Percentiles rank a stretch among this genome's conserved stretches.
phyloP scores from a whole-genome alignment of 768 basidiomycete species.

The Podaxis rugospora region DNA sequence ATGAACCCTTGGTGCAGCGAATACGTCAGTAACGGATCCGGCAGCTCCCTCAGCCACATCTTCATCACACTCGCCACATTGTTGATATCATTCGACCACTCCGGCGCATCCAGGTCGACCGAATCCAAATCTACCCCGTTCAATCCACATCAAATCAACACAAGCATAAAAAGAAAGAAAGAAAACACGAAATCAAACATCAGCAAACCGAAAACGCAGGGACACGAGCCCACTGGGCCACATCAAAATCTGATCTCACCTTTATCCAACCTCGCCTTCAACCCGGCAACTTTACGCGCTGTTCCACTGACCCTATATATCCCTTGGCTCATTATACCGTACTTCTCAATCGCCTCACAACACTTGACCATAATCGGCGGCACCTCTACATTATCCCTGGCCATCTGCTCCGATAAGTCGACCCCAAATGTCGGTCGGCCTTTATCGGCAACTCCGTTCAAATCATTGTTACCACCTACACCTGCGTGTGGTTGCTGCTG shows the following conservation, averaged over 20 bases:
- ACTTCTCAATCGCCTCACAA: slow-evolving; percentile 85
- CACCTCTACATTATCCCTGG: slow-evolving; percentile 85
- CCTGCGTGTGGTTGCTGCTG: background rate
- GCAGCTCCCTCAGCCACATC: slow-evolving; percentile 93
- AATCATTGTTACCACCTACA: slow-evolving; percentile 17
- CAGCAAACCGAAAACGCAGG: no score
- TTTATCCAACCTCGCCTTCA: slow-evolving; percentile 83
- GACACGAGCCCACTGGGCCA: no score
- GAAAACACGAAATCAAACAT: background rate
- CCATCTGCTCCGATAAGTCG: slow-evolving; percentile 89
- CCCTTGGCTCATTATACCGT: slow-evolving; percentile 80
- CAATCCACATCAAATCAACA: background rate
- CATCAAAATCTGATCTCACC: slow-evolving; percentile 37
- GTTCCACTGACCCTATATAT: slow-evolving; percentile 94
- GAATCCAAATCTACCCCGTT: slow-evolving; percentile 64
- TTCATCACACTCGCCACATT: slow-evolving; percentile 93
- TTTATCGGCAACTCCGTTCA: slow-evolving; percentile 46
- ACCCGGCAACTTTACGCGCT: slow-evolving; percentile 75
- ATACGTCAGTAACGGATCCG: slow-evolving; percentile 86
- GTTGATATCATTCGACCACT: slow-evolving; percentile 94
- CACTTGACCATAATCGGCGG: slow-evolving; percentile 87
- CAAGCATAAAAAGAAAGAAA: background rate
- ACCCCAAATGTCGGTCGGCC: slow-evolving; percentile 88
- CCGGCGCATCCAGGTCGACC: slow-evolving; percentile 81
- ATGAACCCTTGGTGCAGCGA: slow-evolving; percentile 88